A percentile compares a stretch with the other conserved stretches of the same genome.
Evolutionary conservation across 2,329 filamentous ascomycete species (phyloP).

Genomic region (Aspergillus sp.): DNA sequence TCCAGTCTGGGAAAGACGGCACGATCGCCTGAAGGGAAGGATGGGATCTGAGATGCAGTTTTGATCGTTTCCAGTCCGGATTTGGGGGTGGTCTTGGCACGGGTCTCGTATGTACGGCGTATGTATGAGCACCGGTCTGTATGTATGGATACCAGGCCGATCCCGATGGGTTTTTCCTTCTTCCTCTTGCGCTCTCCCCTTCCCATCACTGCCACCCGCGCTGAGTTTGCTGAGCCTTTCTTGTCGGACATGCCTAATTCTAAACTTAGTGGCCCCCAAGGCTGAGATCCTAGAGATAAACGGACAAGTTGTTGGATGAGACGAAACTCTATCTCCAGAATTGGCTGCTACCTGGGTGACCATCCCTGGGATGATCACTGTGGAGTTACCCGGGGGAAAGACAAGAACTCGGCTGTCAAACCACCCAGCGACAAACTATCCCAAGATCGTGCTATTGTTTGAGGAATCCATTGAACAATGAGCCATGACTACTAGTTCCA

Average conservation of each 20-base stretch:
- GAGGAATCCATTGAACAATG: not conserved
- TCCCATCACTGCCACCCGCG: not conserved
- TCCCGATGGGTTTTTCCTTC: not conserved
- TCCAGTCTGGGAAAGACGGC: conserved; percentile 1
- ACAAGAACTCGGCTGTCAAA: not conserved
- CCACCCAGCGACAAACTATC: not conserved
- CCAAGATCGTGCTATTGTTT: not conserved
- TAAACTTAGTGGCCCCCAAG: not conserved
- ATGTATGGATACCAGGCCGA: conserved; percentile 1
- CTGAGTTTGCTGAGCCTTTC: conserved; percentile 1
- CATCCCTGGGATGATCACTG: conserved; percentile 16
- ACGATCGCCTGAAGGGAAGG: not conserved
- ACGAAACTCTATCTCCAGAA: not conserved
- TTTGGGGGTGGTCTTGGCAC: not conserved
- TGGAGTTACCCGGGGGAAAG: conserved; percentile 6
- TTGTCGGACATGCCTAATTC: conserved; percentile 19
- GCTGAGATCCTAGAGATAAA: not conserved
- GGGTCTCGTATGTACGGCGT: not conserved
- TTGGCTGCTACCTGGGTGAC: not conserved
- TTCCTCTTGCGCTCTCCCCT: no score
- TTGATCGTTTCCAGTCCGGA: not conserved
- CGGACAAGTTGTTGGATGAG: not conserved
- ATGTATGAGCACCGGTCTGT: not conserved
- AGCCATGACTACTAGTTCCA: not conserved
- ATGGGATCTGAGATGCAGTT: not conserved